A percentile compares a stretch with the other conserved stretches of the same genome.
phyloP scores from a whole-genome alignment of 805 yeast genomes.

The Metschnikowia kunwiensis region DNA sequence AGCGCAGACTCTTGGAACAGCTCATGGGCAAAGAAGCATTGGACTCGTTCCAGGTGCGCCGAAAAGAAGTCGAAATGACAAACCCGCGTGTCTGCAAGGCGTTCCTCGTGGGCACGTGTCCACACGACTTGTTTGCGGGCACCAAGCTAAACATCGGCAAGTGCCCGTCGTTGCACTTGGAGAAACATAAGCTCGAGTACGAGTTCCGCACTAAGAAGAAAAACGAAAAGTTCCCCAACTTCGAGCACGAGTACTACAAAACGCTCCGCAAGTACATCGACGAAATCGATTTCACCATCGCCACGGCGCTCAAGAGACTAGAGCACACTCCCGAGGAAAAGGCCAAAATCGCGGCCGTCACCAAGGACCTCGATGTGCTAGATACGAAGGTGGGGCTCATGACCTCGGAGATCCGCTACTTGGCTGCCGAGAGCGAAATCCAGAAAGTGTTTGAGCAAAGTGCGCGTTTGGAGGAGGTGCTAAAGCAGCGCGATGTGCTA shows the following conservation, averaged over 20 bases:
- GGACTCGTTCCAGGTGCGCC: conserved; percentile 29
- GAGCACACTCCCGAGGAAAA: conserved; percentile 75
- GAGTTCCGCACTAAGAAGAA: conserved; percentile 45
- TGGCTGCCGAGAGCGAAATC: conserved; percentile 49
- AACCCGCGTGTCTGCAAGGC: conserved; percentile 65
- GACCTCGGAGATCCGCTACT: conserved; percentile 59
- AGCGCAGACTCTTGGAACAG: conserved; percentile 71
- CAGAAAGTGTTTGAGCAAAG: conserved; percentile 46
- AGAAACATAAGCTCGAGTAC: conserved; percentile 69
- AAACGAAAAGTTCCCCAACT: conserved; percentile 47
- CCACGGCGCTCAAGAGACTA: conserved; percentile 58
- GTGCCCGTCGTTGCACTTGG: conserved; percentile 73
- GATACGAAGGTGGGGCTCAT: conserved; percentile 64
- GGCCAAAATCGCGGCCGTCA: conserved; percentile 51
- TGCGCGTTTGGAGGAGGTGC: conserved; percentile 42
- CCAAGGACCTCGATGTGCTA: conserved; percentile 56
- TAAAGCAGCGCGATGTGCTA: conserved; percentile 47
- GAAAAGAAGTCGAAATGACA: conserved; percentile 41
- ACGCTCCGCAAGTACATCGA: conserved; percentile 54
- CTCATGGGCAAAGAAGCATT: conserved; percentile 68
- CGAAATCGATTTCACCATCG: conserved; percentile 66
- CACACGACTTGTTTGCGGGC: conserved; percentile 75
- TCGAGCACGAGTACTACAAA: conserved; percentile 47
- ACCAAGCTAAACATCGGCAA: conserved; percentile 81
- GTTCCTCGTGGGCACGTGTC: conserved; percentile 82